Evolutionary conservation across 257 asterid species (phyloP).

Genomic region (Solanum arcanum): DNA sequence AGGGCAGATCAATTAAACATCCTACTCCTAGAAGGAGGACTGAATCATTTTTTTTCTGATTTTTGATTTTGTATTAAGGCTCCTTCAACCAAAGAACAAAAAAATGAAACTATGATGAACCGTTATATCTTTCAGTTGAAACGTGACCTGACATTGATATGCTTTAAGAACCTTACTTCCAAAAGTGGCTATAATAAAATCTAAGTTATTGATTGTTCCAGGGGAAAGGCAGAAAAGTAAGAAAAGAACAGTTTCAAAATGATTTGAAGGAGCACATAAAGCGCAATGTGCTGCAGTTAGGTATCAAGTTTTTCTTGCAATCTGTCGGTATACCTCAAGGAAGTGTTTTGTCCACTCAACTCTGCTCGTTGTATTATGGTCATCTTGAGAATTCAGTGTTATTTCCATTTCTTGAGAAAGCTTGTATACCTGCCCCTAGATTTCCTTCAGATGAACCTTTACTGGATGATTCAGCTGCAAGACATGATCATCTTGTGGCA

Average conservation of each 20-base stretch:
- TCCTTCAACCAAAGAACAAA: neutral
- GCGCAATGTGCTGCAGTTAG: slow-evolving; percentile 48
- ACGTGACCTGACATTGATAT: neutral
- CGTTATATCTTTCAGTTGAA: neutral
- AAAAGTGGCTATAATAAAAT: neutral
- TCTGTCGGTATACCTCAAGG: slow-evolving; percentile 89
- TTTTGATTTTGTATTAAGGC: neutral
- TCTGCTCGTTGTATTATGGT: slow-evolving; percentile 79
- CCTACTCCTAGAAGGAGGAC: neutral
- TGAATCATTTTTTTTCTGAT: neutral
- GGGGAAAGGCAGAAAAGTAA: slow-evolving; percentile 36
- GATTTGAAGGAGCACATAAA: slow-evolving; percentile 57
- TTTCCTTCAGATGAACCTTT: slow-evolving; percentile 5
- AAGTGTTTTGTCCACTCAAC: slow-evolving; percentile 66
- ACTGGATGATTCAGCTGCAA: slow-evolving; percentile 16
- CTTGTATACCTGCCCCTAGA: slow-evolving; percentile 5
- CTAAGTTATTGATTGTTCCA: slow-evolving; percentile 17
- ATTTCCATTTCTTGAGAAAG: slow-evolving; percentile 58
- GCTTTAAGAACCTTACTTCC: neutral
- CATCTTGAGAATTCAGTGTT: slow-evolving; percentile 63
- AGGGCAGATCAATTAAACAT: neutral
- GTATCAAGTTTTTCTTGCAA: slow-evolving; percentile 51
- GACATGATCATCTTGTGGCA: neutral
- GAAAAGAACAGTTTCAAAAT: slow-evolving; percentile 30
- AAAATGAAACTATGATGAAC: neutral